Evolutionary conservation across 352 stramenopile genomes (phyloP), one percentile per base, ranked within the genome.

Genomic region (Phytophthora multivora): DNA sequence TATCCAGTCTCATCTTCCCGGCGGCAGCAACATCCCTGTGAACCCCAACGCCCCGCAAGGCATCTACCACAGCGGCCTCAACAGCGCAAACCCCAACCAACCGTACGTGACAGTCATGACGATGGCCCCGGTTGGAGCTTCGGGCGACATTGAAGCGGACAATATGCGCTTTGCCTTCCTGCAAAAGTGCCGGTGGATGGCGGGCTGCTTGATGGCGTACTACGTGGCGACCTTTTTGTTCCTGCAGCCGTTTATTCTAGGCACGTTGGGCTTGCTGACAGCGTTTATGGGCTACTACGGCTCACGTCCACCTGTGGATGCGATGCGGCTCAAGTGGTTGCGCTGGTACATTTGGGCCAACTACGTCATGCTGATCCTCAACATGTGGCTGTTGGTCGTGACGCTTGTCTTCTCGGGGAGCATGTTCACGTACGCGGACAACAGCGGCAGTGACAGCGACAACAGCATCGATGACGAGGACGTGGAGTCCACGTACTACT

Each of bases 191-290:
- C 75, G 81, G 12, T 86, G 80, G 78, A 63, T 86, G 56, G 81
- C 79, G 0, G 70, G 66, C 40, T 66, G 79, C 49, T 83, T 92
- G 71, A 70, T 92, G 42, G 68, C 63, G 49, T 92, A 92, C 54
- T 92, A 92, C 65, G 49, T 78, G 12, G 69, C 49, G 19, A 90
- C 83, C 35, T 84, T 90, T 43, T 66, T 92, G 65, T 91, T 92
- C 58, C 38, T 90, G 41, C 83, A 92, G 62, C 83, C 83, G 25
- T 88, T 91, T 50, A 57, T 90, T 35, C 47, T 91, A n/a, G 79
- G 79, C 19, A 69, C 71, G 25, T 16, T 85, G 25, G 83, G 83
- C 51, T 52, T 91, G 26, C 28, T 86, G 43, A 90, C 83, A 42
- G 79, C 67, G 26, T 86, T 92, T 47, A 63, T 90, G 12, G 83